Conservation (phyloP, 495 filamentous ascomycete species). For the Aspergillus leporis region DNA sequence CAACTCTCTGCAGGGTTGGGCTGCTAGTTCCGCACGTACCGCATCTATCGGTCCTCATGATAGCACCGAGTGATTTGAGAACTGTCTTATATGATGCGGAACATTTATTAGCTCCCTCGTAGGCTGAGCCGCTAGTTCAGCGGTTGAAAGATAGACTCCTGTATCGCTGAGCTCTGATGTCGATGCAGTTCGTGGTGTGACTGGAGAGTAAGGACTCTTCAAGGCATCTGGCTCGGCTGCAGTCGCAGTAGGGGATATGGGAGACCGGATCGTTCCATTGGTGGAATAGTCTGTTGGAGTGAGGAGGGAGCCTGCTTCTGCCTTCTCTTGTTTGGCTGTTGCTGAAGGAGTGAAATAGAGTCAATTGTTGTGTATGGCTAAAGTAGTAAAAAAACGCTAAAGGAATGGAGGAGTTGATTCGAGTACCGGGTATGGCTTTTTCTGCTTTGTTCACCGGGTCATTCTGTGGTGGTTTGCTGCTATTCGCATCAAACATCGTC, state of each 20-base stretch:
- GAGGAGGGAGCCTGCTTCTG: background rate
- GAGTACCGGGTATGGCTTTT: background rate
- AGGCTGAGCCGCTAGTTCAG: constrained; percentile 29
- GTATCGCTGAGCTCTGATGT: constrained; percentile 37
- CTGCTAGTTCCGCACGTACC: background rate
- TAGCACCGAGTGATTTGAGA: too few species aligned
- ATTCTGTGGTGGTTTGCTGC: background rate
- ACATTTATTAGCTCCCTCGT: constrained; percentile 39
- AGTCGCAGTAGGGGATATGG: background rate
- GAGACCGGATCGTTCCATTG: background rate
- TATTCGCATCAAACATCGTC: background rate
- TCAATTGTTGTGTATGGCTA: background rate
- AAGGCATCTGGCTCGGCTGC: background rate
- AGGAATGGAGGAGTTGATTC: background rate
- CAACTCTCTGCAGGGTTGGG: background rate
- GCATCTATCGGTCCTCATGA: background rate
- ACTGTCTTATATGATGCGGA: constrained; percentile 15
- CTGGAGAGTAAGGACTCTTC: background rate
- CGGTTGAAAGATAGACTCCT: constrained; percentile 29
- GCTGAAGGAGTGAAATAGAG: background rate
- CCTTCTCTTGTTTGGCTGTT: background rate
- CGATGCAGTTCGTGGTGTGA: background rate
- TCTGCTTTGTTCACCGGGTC: background rate
- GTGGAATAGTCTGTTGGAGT: background rate
- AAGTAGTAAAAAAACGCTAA: background rate